Conservation (phyloP, 257 asterid species). For the Forsythia suspensa region DNA sequence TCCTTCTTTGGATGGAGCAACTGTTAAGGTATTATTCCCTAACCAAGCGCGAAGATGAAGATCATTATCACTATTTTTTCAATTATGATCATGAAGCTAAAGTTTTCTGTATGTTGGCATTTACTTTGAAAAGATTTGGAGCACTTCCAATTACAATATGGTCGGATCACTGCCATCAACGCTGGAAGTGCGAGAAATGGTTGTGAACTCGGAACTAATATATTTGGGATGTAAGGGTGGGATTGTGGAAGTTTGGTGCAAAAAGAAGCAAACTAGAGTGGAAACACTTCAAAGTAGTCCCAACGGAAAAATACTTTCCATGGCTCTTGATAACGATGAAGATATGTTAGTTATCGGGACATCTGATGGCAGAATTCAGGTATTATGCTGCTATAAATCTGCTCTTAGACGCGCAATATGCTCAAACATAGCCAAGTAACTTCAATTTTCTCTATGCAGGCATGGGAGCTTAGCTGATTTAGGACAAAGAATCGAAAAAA, state of each 20-base stretch:
- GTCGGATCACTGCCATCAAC: conserved; percentile 67
- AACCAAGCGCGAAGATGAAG: background rate
- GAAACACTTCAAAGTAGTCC: conserved; percentile 64
- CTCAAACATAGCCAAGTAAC: background rate
- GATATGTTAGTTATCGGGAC: conserved; percentile 68
- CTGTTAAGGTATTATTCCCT: conserved; percentile 56
- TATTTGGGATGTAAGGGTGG: conserved; percentile 79
- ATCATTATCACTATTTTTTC: background rate
- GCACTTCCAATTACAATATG: conserved; percentile 43
- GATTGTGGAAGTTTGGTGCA: conserved; percentile 74
- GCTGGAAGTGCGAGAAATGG: conserved; percentile 60
- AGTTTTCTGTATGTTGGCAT: background rate
- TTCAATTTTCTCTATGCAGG: conserved; percentile 38
- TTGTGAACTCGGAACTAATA: conserved; percentile 60
- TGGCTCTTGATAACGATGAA: conserved; percentile 58
- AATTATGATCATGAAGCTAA: background rate
- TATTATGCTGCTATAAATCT: conserved; percentile 3
- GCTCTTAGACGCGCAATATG: background rate
- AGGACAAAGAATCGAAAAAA: background rate
- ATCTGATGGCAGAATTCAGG: conserved; percentile 88
- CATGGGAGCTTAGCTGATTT: conserved; percentile 52
- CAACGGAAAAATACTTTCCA: conserved; percentile 50
- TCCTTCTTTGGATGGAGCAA: conserved; percentile 63
- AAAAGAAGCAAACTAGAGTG: conserved; percentile 57
- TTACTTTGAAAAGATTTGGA: conserved; percentile 59